phyloP scores from a whole-genome alignment of 345 rosid genomes.

The Leavenworthia alabamica region DNA sequence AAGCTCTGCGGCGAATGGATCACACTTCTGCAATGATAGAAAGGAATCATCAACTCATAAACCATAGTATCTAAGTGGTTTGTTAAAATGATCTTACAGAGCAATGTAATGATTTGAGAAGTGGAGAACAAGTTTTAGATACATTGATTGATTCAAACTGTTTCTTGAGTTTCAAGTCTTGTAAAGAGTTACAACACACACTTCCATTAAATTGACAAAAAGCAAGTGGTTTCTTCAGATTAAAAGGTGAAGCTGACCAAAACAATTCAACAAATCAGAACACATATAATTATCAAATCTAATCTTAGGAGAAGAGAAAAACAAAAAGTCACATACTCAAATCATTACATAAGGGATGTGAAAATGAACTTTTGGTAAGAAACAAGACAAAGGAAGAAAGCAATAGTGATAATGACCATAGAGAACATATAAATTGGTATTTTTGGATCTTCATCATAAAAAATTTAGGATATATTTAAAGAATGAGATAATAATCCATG shows the following conservation, averaged over 20 bases:
- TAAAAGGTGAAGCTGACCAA: slow-evolving; percentile 29
- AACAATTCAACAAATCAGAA: background rate
- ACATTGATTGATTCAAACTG: slow-evolving; percentile 17
- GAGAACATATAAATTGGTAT: background rate
- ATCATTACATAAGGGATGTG: slow-evolving; percentile 59
- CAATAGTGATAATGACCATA: background rate
- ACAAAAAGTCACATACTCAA: slow-evolving; percentile 42
- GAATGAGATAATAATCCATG: background rate
- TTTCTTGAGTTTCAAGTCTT: slow-evolving; percentile 22
- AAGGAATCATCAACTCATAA: background rate
- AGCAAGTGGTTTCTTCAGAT: background rate
- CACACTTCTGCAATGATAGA: slow-evolving; percentile 23
- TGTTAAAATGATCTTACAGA: slow-evolving; percentile 1
- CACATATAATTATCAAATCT: background rate
- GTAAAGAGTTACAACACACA: slow-evolving; percentile 11
- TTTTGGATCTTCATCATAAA: background rate
- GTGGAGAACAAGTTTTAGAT: slow-evolving; percentile 19
- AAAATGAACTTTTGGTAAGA: slow-evolving; percentile 29
- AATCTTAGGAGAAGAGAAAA: background rate
- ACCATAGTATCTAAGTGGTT: background rate
- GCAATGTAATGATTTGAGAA: slow-evolving; percentile 27
- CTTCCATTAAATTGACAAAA: slow-evolving; percentile 29
- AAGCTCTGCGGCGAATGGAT: slow-evolving; percentile 32
- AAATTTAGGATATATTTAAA: background rate
- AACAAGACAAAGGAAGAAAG: slow-evolving; percentile 35